phyloP scores from a whole-genome alignment of 2,329 filamentous ascomycete genomes.

The Aspergillus fijiensis region DNA sequence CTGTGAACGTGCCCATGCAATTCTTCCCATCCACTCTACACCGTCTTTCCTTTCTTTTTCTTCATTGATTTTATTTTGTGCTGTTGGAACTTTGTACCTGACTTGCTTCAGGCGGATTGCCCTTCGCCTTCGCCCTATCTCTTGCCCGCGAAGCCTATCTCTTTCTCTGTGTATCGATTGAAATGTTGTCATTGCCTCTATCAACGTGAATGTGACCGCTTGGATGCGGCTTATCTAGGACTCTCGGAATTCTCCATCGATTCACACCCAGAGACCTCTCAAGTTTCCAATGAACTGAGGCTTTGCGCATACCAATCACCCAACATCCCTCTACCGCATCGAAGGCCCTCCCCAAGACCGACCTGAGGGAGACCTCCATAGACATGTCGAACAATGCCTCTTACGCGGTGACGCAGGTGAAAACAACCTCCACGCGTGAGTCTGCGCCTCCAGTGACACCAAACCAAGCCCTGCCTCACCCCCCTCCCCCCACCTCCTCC shows the following conservation, averaged over 20 bases:
- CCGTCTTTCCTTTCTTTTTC: background rate
- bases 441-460: background rate
- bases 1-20: background rate
- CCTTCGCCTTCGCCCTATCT: background rate
- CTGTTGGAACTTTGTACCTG: background rate
- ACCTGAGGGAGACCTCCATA: constrained; percentile 5
- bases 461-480: background rate
- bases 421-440: constrained; percentile 34
- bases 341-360: constrained; percentile 6
- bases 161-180: background rate
- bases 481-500: too few species aligned
- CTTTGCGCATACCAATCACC: background rate
- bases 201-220: constrained; percentile 10
- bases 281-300: constrained; percentile 2
- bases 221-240: constrained; percentile 8
- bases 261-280: background rate
- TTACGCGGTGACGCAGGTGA: constrained; percentile 30
- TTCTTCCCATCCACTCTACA: background rate
- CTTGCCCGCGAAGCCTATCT: background rate
- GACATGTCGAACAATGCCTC: constrained; percentile 35
- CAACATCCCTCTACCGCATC: background rate
- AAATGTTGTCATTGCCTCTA: constrained; percentile 9
- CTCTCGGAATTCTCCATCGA: constrained; percentile 1
- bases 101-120: background rate
- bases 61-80: background rate